Percentiles rank a stretch among this genome's conserved stretches.
These are phyloP conservation scores for Phytopythium montanum DNA, from an alignment of 352 stramenopile species.

Conservation along the genomic window DNA sequence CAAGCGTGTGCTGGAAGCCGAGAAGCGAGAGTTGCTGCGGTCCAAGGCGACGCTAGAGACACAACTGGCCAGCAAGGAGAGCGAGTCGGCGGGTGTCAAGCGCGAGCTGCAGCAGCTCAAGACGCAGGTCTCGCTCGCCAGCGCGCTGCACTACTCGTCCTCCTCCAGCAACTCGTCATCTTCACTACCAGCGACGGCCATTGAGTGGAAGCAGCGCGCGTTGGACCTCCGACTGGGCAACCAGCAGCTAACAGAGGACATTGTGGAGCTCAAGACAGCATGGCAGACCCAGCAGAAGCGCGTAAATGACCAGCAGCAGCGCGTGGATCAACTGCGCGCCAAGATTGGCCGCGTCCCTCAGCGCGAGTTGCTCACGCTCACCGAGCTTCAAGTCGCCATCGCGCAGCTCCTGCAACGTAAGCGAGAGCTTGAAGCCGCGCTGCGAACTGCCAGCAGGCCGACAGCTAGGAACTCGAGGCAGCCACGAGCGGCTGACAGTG, in stretches of 20 bases:
- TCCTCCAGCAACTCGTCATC: not conserved
- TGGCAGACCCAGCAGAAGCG: constrained; percentile 20
- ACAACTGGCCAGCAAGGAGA: constrained; percentile 34
- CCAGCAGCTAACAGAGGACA: constrained; percentile 25
- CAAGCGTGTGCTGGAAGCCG: constrained; percentile 24
- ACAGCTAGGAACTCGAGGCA: not conserved
- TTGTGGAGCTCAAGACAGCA: constrained; percentile 26
- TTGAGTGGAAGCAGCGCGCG: constrained; percentile 42
- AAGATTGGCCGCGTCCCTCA: constrained; percentile 30
- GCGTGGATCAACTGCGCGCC: constrained; percentile 28
- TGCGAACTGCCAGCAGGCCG: not conserved
- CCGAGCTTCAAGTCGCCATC: constrained; percentile 55
- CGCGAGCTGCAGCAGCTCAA: constrained; percentile 53
- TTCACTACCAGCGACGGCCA: constrained; percentile 17
- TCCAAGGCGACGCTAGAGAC: constrained; percentile 25
- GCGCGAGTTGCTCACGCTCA: constrained; percentile 42
- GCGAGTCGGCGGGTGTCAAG: constrained; percentile 27
- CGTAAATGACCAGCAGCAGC: constrained; percentile 17
- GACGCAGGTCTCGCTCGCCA: constrained; percentile 40
- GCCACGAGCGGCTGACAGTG: constrained; percentile 1
- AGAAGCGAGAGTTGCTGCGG: constrained; percentile 35
- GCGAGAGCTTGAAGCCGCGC: constrained; percentile 28
- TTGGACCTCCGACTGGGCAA: constrained; percentile 45
- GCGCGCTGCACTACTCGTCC: constrained; percentile 15
- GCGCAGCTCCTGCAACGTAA: constrained; percentile 43